Percentiles rank a stretch among this genome's conserved stretches.
Conservation (phyloP, 202 grass and related monocot species). For the Carex sylvatica region DNA sequence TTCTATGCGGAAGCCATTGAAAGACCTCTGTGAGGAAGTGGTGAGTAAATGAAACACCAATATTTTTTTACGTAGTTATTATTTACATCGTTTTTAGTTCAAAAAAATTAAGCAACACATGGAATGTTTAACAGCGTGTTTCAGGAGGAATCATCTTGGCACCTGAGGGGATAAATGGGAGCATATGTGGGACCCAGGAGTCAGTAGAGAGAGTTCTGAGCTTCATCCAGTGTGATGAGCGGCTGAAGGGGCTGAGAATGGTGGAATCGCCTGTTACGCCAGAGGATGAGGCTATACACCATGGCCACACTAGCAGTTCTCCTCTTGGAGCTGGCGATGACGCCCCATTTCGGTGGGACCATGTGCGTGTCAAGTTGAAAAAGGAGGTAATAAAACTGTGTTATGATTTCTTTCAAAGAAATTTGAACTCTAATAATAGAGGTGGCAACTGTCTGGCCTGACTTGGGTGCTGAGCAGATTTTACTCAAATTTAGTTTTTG, state of each 20-base stretch:
- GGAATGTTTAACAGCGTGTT: slow-evolving; percentile 70
- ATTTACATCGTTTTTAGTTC: background rate
- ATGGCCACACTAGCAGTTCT: slow-evolving; percentile 75
- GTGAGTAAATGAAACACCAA: slow-evolving; percentile 36
- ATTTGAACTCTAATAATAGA: background rate
- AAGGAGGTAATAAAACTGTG: slow-evolving; percentile 65
- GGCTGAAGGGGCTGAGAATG: slow-evolving; percentile 73
- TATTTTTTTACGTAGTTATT: background rate
- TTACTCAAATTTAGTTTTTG: slow-evolving; percentile 6
- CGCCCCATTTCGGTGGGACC: slow-evolving; percentile 95
- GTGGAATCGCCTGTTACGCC: slow-evolving; percentile 86
- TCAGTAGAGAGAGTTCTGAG: slow-evolving; percentile 66
- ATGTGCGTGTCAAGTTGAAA: slow-evolving; percentile 96
- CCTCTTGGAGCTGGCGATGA: slow-evolving; percentile 88
- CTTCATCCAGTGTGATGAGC: slow-evolving; percentile 71
- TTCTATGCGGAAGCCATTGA: slow-evolving; percentile 53
- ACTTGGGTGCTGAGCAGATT: background rate
- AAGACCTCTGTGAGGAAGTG: slow-evolving; percentile 75
- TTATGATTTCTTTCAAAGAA: background rate
- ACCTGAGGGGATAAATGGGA: slow-evolving; percentile 90
- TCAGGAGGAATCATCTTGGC: slow-evolving; percentile 98
- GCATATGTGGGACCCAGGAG: slow-evolving; percentile 65
- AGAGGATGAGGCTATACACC: slow-evolving; percentile 93
- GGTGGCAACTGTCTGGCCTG: background rate
- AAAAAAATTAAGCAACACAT: background rate